Evolutionary conservation across 2,329 filamentous ascomycete species (phyloP), one percentile per base, ranked within the genome.

Genomic region (Cytospora piceicola): DNA sequence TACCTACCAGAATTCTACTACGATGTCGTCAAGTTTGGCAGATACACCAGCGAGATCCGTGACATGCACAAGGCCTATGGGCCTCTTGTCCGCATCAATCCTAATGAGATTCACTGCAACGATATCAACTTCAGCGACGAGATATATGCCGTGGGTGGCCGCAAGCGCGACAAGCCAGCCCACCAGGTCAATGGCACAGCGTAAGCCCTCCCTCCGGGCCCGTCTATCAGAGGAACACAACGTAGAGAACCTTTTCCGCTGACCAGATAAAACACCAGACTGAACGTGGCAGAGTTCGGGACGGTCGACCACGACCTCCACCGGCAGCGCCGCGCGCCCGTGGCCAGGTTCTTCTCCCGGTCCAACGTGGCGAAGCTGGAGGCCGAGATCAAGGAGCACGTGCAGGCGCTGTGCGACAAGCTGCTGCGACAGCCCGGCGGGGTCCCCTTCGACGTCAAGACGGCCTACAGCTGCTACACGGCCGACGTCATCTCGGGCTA

Each of bases 51-150:
- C 17, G 69, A 75, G 58, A 75, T 75, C 11, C 57, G 72, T 51
- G 66, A 71, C 53, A 68, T 79, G 61, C 78, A 80, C 68, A 69
- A 73, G 46, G 67, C 71, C 68, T 78, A 78, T 64, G 77, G 75
- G 7, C 75, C 76, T 4, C 73, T 77, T 60, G 68, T 77, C 36
- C 71, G 76, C 24, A 75, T 77, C 62, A 77, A 71, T 60, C 76
- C 75, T 0, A 67, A 71, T 14, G 75, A 77, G 57, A 46, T 77
- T 17, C 74, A 76, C 60, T 72, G 76, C 68, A 65, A 65, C 53
- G 75, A 77, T 58, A 69, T 74, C 27, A 69, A 75, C 55, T 76
- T 71, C 64, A 71, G 69, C 65, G 63, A 71, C 29, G 66, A 69
- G 53, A 64, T 75, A 4, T 75, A 74, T 51, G 63, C 63, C 11